Evolutionary conservation across 139 green algal genomes (phyloP), one percentile per base, ranked within the genome.

Genomic region (Picochlorum sp.): DNA sequence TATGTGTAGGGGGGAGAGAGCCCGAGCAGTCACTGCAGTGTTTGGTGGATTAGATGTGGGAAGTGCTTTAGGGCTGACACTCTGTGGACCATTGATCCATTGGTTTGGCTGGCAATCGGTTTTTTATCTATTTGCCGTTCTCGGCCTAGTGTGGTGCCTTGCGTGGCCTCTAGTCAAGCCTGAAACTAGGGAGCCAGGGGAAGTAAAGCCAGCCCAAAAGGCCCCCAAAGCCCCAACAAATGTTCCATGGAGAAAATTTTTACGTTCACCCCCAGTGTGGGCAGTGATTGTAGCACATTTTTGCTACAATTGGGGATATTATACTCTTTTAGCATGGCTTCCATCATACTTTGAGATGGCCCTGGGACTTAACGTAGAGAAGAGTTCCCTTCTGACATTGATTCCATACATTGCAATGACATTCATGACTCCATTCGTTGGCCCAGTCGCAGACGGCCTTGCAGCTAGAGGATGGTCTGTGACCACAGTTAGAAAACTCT

Each of bases 271-370:
- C 0, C 73, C 90, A 1, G 86, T 99, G 11, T 92, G 88, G 85
- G 92, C 94, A 1, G 78, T 99, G 50, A 95, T 90, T 32, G 85
- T 86, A 11, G 90, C 88, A 3, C 94, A 99, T 82, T 99, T 98
- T 63, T 96, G 89, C 81, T 94, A 90, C 82, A 97, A 99, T 78
- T 99, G 90, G 88, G 81, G 84, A 16, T 94, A 97, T 73, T 98
- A 97, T 78, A 92, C 84, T 3, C 81, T 98, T 45, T 79, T 97
- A 49, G 85, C 94, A 2, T 99, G 94, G 94, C 84, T 99, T 73
- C 94, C 94, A 9, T 88, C 78, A 6, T 99, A 96, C 80, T 98
- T 97, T 76, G 91, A 94, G 54, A 81, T 97, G 47, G 78, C 83
- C 0, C 74, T 98, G 34, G 86, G 87, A 3, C 78, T 97, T 24